Percentiles rank a stretch among this genome's conserved stretches.
Conservation (phyloP, 1,139 yeast genomes). For the Hyphopichia buzzinii region DNA sequence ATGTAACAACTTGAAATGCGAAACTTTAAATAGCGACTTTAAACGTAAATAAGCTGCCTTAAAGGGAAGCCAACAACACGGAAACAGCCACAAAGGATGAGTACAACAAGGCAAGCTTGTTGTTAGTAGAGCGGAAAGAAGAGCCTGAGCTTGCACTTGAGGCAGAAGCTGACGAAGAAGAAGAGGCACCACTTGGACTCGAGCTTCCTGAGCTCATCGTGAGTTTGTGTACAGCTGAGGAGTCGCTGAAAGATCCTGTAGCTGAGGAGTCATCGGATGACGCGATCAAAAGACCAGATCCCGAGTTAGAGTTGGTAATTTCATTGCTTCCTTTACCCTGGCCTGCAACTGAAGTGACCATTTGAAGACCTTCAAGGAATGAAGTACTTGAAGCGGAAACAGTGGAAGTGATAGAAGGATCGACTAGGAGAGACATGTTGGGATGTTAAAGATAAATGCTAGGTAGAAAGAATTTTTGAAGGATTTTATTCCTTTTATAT, state of each 20-base stretch:
- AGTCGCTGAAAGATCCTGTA: slow-evolving; percentile 7
- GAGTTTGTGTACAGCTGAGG: slow-evolving; percentile 7
- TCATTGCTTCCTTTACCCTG: slow-evolving; percentile 5
- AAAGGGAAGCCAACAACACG: slow-evolving; percentile 2
- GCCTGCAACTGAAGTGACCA: slow-evolving; percentile 6
- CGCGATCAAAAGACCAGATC: slow-evolving; percentile 2
- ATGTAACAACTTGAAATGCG: no score
- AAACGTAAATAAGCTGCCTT: no score
- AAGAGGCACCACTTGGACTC: slow-evolving; percentile 2
- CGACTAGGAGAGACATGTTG: slow-evolving; percentile 3
- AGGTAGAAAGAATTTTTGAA: no score
- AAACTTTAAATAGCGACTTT: no score
- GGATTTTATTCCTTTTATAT: neutral
- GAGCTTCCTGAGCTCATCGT: slow-evolving; percentile 5
- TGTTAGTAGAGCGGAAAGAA: neutral
- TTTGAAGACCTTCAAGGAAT: slow-evolving; percentile 3
- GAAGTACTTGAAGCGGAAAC: slow-evolving; percentile 1
- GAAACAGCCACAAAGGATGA: slow-evolving; percentile 2
- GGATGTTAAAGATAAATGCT: neutral
- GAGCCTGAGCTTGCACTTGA: neutral
- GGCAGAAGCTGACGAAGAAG: neutral
- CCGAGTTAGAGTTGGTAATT: slow-evolving; percentile 13
- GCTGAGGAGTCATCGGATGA: slow-evolving; percentile 5
- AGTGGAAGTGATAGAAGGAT: slow-evolving; percentile 1
- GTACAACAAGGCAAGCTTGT: slow-evolving; percentile 2